phyloP scores from a whole-genome alignment of 2,329 filamentous ascomycete genomes.

The Fusarium solani-melongenae region DNA sequence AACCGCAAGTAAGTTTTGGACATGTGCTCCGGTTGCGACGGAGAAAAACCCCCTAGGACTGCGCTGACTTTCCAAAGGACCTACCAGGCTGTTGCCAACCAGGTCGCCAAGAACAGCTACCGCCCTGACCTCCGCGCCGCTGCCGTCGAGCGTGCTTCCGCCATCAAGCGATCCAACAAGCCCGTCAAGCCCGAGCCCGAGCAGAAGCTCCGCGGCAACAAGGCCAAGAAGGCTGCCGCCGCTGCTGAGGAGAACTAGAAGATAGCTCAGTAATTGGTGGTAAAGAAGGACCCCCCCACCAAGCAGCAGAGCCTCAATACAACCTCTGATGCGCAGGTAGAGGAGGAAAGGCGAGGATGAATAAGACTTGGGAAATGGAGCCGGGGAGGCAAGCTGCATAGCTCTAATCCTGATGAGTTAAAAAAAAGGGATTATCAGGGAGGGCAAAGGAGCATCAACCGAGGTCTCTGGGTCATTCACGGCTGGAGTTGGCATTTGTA shows the following conservation, averaged over 20 bases:
- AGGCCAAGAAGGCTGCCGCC: conserved; percentile 78
- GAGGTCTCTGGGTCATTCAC: conserved; percentile 42
- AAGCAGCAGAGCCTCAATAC: conserved; percentile 1
- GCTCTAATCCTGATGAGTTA: conserved; percentile 32
- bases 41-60: not conserved
- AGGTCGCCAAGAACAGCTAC: conserved; percentile 87
- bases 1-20: conserved; percentile 70
- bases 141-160: conserved; percentile 88
- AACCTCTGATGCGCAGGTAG: not conserved
- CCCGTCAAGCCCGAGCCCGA: conserved; percentile 80
- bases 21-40: not conserved
- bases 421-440: conserved; percentile 33
- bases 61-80: conserved; percentile 65
- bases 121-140: conserved; percentile 79
- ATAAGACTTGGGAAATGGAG: conserved; percentile 30
- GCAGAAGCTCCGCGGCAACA: conserved; percentile 81
- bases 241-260: conserved; percentile 52
- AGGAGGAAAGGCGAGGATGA: conserved; percentile 24
- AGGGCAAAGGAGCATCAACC: conserved; percentile 39
- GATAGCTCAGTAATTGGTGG: conserved; percentile 12
- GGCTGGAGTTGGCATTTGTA: conserved; percentile 44
- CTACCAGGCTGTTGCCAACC: conserved; percentile 88
- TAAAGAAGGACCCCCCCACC: conserved; percentile 13
- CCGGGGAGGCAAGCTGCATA: conserved; percentile 35
- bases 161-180: conserved; percentile 83